Conservation (phyloP, 257 asterid genomes). For the Datura wrightii region DNA sequence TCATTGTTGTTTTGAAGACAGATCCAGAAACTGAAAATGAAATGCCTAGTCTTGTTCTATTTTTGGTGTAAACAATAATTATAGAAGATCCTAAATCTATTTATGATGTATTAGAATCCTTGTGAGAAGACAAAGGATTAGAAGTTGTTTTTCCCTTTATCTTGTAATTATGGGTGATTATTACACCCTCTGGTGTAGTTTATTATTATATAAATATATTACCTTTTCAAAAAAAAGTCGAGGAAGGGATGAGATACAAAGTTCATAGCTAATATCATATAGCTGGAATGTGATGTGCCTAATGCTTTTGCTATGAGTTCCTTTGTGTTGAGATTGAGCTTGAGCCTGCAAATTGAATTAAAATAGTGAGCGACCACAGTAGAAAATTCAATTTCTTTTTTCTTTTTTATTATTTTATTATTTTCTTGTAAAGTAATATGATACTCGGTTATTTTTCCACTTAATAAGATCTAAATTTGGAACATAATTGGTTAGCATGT, state of each 20-base stretch:
- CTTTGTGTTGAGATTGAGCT: neutral
- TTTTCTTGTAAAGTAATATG: slow-evolving; percentile 3
- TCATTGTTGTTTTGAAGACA: too few relatives aligned
- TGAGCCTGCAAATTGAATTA: neutral
- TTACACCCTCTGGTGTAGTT: neutral
- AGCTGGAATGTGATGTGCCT: neutral
- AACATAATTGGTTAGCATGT: slow-evolving; percentile 26
- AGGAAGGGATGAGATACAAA: neutral
- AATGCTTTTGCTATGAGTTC: neutral
- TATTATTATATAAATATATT: neutral
- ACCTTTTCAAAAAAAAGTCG: neutral
- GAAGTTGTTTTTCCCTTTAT: neutral
- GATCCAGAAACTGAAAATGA: too few relatives aligned
- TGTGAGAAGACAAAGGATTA: neutral
- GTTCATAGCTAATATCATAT: neutral
- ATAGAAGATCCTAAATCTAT: neutral
- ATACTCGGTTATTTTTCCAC: neutral
- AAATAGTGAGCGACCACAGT: neutral
- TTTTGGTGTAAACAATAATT: neutral
- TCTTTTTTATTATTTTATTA: too few relatives aligned
- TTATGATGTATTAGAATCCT: slow-evolving; percentile 5
- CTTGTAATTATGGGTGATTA: neutral
- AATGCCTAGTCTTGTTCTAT: too few relatives aligned
- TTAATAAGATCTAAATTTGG: neutral
- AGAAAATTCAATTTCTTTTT: neutral